Base-by-base conservation (phyloP, 2,329 filamentous ascomycete genomes). In the Rosellinia necatrix region DNA sequence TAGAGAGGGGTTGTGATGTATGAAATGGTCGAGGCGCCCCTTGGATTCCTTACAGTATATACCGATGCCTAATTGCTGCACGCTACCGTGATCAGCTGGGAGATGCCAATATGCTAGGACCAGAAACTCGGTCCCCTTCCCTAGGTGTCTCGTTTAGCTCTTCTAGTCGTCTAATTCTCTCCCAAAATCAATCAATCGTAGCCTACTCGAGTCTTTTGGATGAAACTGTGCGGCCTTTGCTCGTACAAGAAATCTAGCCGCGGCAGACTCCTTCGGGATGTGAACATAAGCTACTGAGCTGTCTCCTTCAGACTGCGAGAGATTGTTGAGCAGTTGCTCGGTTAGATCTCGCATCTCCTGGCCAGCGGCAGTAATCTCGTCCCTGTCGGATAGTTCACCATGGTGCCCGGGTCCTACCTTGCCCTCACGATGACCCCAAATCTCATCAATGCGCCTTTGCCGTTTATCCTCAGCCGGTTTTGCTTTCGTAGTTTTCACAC, bases 161-260 rank as follows among this genome's bases (percentile, higher is more conserved):
- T 30, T 22, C 62, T 46, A 84, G 65, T 79, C 79, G 44, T 86
- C 84, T 59, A 88, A 66, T 61, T 87, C 84, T 55, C 81, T 79
- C 13, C 84, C 85, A 75, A 87, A 88, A 68, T 88, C 84, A 42
- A 88, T 72, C 42, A 88, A 70, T 46, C 81, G 78, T 48, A 89
- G 70, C 67, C 74, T 79, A 37, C 76, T 81, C 12, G 85, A 83
- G 71, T 88, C 85, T 59, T 76, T 81, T 3, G 84, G 84, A 64
- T 89, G 84, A 63, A 88, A 87, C 63, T 85, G 81, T 3, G 86
- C 86, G 35, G 86, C 84, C 65, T 86, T 86, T 32, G 84, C 85
- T 52, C 85, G 74, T 29, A 88, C 82, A 19, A 88, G 73, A 64
- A 88, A 88, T 60, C 85, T 79, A 2, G 81, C 82, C 10, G 84